These are phyloP conservation scores for Cunninghamia lanceolata DNA, from an alignment of 75 land plant species.

Conservation along the genomic window DNA sequence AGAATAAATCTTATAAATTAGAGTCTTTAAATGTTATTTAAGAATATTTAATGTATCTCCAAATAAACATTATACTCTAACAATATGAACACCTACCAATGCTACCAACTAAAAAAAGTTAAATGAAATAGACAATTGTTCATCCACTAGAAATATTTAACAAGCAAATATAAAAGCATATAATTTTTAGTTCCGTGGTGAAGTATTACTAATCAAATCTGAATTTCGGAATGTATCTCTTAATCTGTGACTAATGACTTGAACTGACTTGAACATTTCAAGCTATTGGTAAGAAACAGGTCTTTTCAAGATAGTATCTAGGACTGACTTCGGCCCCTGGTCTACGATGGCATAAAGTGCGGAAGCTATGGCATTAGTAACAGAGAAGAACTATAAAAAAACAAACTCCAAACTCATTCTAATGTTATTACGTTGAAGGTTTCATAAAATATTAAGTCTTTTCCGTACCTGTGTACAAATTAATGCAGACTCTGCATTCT, in stretches of 20 bases:
- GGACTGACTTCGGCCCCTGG: conserved; percentile 85
- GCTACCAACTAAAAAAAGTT: conserved; percentile 69
- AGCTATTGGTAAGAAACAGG: not conserved
- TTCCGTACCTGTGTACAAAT: conserved; percentile 82
- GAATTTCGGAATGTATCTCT: not conserved
- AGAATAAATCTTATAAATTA: too few relatives aligned
- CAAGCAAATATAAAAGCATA: not conserved
- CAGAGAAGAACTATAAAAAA: conserved; percentile 84
- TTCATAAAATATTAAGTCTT: not conserved
- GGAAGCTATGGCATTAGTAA: conserved; percentile 94
- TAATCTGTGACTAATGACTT: conserved; percentile 10
- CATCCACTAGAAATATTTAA: not conserved
- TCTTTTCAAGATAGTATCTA: not conserved
- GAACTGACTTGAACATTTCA: not conserved
- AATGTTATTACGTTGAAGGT: not conserved
- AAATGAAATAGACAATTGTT: conserved; percentile 2
- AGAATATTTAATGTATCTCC: too few relatives aligned
- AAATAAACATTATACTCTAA: too few relatives aligned
- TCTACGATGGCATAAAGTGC: conserved; percentile 83
- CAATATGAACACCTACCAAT: conserved; percentile 88
- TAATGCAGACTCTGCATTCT: conserved; percentile 88
- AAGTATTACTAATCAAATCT: not conserved
- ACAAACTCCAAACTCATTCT: not conserved
- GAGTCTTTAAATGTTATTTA: too few relatives aligned
- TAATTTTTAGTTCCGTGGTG: not conserved